Percentiles rank a stretch among this genome's conserved stretches.
phyloP scores from a whole-genome alignment of 257 asterid genomes.

The Echium plantagineum region DNA sequence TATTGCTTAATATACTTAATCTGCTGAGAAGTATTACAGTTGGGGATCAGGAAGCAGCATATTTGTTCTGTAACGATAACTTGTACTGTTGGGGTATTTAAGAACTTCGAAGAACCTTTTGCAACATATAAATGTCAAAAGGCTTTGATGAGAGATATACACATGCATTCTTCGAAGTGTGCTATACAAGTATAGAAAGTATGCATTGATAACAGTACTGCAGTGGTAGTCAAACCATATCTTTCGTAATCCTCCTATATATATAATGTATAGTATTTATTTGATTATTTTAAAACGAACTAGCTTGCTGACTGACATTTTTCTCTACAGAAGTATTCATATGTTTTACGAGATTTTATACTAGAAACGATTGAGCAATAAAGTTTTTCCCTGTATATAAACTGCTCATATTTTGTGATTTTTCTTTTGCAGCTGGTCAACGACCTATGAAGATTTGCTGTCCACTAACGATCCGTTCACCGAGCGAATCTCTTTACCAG shows the following conservation, averaged over 20 bases:
- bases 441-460: constrained; percentile 78
- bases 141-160: too few species aligned
- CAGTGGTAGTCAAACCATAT: too few species aligned
- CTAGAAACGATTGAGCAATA: background rate
- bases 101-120: background rate
- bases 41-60: background rate
- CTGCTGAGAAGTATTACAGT: background rate
- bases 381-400: background rate
- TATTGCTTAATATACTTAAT: background rate
- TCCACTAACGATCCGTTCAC: constrained; percentile 64
- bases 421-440: constrained; percentile 70
- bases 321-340: too few species aligned
- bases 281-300: too few species aligned
- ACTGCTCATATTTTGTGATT: background rate
- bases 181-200: too few species aligned
- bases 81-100: too few species aligned
- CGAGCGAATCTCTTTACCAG: constrained; percentile 60
- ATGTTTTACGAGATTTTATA: background rate
- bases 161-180: too few species aligned
- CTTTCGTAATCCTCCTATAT: too few species aligned
- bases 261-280: too few species aligned
- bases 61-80: too few species aligned
- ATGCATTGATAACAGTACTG: too few species aligned
- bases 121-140: background rate
- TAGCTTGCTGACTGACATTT: too few species aligned